Base-by-base conservation (phyloP, 192 early-diverging fungal species). In the Backusella westeae region DNA sequence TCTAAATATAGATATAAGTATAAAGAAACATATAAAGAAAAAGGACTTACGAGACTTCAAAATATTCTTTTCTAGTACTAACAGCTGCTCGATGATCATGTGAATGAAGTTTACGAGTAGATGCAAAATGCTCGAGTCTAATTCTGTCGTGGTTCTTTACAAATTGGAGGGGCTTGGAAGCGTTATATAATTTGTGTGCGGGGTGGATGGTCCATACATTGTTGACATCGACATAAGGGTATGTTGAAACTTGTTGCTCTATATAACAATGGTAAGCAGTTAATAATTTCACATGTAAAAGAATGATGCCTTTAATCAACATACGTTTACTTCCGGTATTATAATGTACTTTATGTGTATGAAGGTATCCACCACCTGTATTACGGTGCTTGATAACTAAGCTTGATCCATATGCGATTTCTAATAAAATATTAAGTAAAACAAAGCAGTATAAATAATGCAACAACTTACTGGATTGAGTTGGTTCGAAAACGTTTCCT, bases 211-310 rank as follows among this genome's bases (percentile, higher is more conserved):
- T 80, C 91, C 91, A 99, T 34, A 87, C 77, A 85, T 97, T 97
- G 85, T 99, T 99, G 29, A 82, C 78, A 81, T 99, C 97, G 36
- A 94, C 88, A 15, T 84, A 87, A 53, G 95, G 95, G 36, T 93
- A 90, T n/a, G 88, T 89, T 65, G 95, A 86, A 67, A 94, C 91
- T 84, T 95, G 92, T 75, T 94, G 91, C 78, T 93, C 88, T 72
- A 49, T 84, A 32, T 71, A 46, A 83, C 26, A 17, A 38, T 39
- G 1, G 2, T 39, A 34, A n/a, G 14, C 3, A 21, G 23, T 39
- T 35, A n/a, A 38, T 44, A 44, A 17, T 17, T 42, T 5, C 1
- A 68, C 8, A n/a, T 39, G 2, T 67, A 72, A 9, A 49, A 38
- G 35, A 67, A 59, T 10, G n/a, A 66, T 6, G 8, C n/a, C 36